phyloP scores from a whole-genome alignment of 164 flowering plant genomes.

The Dillenia turbinata region DNA sequence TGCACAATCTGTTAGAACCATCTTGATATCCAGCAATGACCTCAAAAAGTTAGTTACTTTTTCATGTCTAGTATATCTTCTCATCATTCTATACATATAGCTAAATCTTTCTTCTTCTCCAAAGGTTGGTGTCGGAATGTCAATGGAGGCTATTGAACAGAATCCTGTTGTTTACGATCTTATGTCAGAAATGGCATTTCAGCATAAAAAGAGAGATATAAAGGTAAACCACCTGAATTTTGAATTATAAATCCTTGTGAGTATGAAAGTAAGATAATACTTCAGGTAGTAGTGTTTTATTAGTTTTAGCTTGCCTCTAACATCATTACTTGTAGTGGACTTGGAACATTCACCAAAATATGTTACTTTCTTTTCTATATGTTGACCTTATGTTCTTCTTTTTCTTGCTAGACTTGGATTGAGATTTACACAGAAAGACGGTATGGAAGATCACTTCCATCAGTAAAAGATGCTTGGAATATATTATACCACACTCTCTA shows the following conservation, averaged over 20 bases:
- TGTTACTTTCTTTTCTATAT: not conserved
- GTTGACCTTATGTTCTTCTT: not conserved
- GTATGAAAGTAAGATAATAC: not conserved
- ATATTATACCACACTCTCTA: slow-evolving; percentile 58
- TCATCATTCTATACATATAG: no score
- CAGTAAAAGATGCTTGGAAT: slow-evolving; percentile 60
- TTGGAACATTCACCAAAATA: not conserved
- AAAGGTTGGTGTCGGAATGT: slow-evolving; percentile 81
- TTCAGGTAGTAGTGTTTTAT: no score
- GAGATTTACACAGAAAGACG: slow-evolving; percentile 48
- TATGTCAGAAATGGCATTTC: slow-evolving; percentile 86
- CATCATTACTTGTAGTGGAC: no score
- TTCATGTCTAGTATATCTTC: no score
- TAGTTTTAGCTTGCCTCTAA: no score
- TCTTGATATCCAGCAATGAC: no score
- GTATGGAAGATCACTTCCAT: slow-evolving; percentile 44
- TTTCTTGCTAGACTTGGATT: slow-evolving; percentile 48
- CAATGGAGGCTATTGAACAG: slow-evolving; percentile 84
- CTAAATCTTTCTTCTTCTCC: not conserved
- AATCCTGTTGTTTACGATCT: slow-evolving; percentile 83
- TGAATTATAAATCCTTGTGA: not conserved
- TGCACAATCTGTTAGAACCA: no score
- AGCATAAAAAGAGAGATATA: slow-evolving; percentile 37
- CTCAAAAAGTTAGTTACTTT: no score
- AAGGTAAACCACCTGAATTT: slow-evolving; percentile 33